phyloP scores from a whole-genome alignment of 1,139 yeast species.

The Blastobotrys arbuscula region DNA sequence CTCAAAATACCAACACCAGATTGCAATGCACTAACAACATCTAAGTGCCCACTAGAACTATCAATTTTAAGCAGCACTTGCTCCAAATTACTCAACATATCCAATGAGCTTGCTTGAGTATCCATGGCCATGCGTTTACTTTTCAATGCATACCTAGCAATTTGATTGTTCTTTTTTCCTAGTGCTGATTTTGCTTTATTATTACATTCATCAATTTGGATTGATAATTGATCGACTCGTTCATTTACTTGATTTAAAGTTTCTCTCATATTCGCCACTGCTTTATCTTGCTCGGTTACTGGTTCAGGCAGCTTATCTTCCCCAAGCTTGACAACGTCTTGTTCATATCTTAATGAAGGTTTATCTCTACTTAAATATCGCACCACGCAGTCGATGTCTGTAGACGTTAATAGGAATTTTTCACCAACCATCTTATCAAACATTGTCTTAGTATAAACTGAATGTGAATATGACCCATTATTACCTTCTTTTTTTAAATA shows the following conservation, averaged over 20 bases:
- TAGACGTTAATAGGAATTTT: constrained; percentile 13
- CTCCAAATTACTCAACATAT: constrained; percentile 32
- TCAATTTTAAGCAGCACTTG: constrained; percentile 29
- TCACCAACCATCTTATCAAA: constrained; percentile 11
- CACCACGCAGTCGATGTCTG: constrained; percentile 29
- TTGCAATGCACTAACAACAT: constrained; percentile 29
- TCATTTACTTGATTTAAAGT: constrained; percentile 25
- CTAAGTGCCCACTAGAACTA: constrained; percentile 25
- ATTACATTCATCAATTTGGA: constrained; percentile 21
- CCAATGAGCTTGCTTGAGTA: constrained; percentile 27
- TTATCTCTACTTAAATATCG: constrained; percentile 28
- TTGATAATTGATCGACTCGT: constrained; percentile 26
- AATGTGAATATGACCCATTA: constrained; percentile 22
- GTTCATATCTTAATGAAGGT: constrained; percentile 19
- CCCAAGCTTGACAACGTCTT: constrained; percentile 22
- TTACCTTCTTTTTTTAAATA: constrained; percentile 12
- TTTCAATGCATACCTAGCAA: constrained; percentile 30
- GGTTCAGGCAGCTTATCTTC: constrained; percentile 3
- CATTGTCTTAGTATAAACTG: constrained; percentile 25
- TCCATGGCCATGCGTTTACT: constrained; percentile 27
- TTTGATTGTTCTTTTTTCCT: constrained; percentile 20
- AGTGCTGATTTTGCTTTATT: constrained; percentile 26
- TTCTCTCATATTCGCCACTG: constrained; percentile 29
- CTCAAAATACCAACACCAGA: constrained; percentile 30
- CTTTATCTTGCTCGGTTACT: constrained; percentile 30